phyloP scores from a whole-genome alignment of 768 basidiomycete species.

The Crassisporium funariophilum region DNA sequence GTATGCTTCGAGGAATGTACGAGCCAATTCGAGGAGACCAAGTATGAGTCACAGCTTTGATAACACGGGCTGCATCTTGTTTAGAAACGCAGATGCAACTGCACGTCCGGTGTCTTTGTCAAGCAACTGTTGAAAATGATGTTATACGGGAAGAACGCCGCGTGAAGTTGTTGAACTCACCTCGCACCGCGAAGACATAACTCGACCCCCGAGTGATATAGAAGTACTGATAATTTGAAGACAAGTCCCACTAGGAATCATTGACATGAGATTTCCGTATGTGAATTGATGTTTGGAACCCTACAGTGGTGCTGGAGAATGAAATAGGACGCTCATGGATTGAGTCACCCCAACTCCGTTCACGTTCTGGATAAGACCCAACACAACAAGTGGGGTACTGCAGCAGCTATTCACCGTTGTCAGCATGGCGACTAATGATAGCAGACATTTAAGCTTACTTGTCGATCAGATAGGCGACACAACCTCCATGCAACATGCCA shows the following conservation, averaged over 20 bases:
- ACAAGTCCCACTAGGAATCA: constrained; percentile 50
- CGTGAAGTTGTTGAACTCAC: constrained; percentile 40
- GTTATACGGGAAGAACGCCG: too few species aligned
- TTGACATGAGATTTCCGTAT: too few species aligned
- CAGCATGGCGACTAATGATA: background rate
- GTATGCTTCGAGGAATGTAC: too few species aligned
- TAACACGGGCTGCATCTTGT: constrained; percentile 69
- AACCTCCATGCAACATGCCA: constrained; percentile 77
- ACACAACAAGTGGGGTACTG: constrained; percentile 65
- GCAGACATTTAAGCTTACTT: constrained; percentile 46
- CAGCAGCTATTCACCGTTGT: constrained; percentile 48
- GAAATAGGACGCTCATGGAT: constrained; percentile 68
- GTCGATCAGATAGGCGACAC: constrained; percentile 72
- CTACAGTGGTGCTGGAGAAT: constrained; percentile 66
- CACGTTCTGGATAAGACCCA: constrained; percentile 58
- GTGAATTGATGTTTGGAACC: too few species aligned
- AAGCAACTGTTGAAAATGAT: constrained; percentile 57
- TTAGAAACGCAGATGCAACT: constrained; percentile 67
- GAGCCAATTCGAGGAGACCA: background rate
- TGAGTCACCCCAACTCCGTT: constrained; percentile 81
- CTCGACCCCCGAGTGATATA: constrained; percentile 64
- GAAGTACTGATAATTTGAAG: constrained; percentile 65
- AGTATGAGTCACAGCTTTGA: constrained; percentile 46
- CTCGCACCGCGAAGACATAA: constrained; percentile 75
- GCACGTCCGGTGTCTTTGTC: constrained; percentile 60